Evolutionary conservation across 345 rosid genomes (phyloP), one percentile per base, ranked within the genome.

Genomic region (Euclidium syriacum): DNA sequence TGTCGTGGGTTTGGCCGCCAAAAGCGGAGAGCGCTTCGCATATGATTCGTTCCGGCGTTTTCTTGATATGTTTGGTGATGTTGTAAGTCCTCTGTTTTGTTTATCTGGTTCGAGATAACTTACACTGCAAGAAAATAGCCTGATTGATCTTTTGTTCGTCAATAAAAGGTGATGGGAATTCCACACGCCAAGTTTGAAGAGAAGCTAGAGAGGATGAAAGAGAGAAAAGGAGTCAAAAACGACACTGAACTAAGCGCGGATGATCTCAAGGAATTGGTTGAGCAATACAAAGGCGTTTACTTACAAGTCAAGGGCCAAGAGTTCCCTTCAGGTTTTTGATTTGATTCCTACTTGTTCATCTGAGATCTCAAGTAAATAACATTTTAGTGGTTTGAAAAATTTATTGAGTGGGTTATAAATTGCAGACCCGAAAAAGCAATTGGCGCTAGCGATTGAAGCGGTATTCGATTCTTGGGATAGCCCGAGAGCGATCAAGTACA

Each of bases 401-500:
- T 11, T 22, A 24, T 15, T 52, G 1, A 8, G n/a, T 10, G 42
- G 60, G 23, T 58, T 33, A 2, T 29, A 29, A 25, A 34, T 5
- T 47, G 56, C 73, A 83, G 98, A 89, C 73, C 98, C 98, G 11
- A 82, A 72, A 67, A 71, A 68, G 76, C 98, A 92, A 66, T 56
- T 92, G 63, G 72, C 64, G 42, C 67, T 86, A 40, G 83, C 96
- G 5, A 61, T 92, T 47, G 68, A 82, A 65, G 95, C 98, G 3
- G 95, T 92, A 17, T 92, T 92, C 43, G 90, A 85, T 59, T 92
- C 96, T 7, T 89, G 98, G 98, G 98, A 92, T 60, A 92, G 91
- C 24, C 86, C 86, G 0, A 77, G 96, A 59, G 95, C 96, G 9
- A 84, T 18, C 14, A 92, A 89, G 78, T 92, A 87, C 63, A 72